Conservation (phyloP, 805 yeast genomes). For the Cyberlindnera sargentensis region DNA sequence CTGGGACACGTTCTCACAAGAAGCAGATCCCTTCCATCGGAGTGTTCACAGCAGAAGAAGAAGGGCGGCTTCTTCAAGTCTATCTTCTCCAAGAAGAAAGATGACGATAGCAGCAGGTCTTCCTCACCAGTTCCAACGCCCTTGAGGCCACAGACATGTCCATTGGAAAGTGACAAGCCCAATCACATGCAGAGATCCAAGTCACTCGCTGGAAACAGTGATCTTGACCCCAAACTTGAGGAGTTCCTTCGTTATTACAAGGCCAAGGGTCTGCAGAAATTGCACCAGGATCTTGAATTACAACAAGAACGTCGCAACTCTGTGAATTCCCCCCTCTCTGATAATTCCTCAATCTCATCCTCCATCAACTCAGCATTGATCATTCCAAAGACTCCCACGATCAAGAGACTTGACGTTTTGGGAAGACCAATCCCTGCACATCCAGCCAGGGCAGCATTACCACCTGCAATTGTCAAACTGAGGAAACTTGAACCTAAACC, state of each 20-base stretch:
- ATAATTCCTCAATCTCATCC: constrained; percentile 1
- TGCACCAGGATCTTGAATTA: constrained; percentile 14
- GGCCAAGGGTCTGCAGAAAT: constrained; percentile 19
- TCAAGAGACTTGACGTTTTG: constrained; percentile 27
- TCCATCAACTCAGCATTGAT: constrained; percentile 9
- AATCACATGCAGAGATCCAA: constrained; percentile 10
- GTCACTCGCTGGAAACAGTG: constrained; percentile 11
- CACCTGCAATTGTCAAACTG: constrained; percentile 36
- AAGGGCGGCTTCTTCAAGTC: constrained; percentile 33
- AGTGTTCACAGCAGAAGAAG: constrained; percentile 13
- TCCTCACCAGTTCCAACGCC: background rate
- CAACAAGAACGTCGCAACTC: constrained; percentile 1
- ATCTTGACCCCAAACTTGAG: constrained; percentile 39
- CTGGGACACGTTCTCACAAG: constrained; percentile 17
- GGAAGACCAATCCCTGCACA: constrained; percentile 47
- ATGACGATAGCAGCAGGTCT: background rate
- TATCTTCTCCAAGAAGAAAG: constrained; percentile 25
- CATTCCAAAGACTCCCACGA: background rate
- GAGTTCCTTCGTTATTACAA: constrained; percentile 37
- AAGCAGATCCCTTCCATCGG: constrained; percentile 26
- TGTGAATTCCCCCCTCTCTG: background rate
- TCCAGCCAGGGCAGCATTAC: constrained; percentile 39
- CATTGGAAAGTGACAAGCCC: background rate
- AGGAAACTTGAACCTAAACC: background rate
- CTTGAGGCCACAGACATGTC: background rate